Base-by-base conservation (phyloP, 805 yeast species). In the Tetrapisispora iriomotensis region DNA sequence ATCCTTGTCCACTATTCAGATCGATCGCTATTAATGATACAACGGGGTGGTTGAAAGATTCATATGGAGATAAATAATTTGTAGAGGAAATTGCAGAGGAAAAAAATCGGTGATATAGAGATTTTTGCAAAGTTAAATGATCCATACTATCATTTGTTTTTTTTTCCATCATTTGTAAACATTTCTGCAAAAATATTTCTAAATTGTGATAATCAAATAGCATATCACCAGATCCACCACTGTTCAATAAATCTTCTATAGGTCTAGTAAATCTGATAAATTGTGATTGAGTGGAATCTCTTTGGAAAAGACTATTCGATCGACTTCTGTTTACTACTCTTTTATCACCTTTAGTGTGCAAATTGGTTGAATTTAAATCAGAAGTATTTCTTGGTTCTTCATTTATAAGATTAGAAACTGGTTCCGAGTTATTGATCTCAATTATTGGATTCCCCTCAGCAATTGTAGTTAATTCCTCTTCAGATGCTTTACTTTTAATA, bases 31-130 rank as follows among this genome's bases (percentile, higher is more conserved):
- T 68, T 12, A 90, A 55, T 30, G 87, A 82, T 2, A 84, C 71
- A 2, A 86, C 73, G 0, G 96, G 96, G 54, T 88, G 96, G 47
- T 82, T 79, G 57, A 87, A 78, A 5, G 86, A 79, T 58, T 90
- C 96, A 54, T 83, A 85, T 2, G 90, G 78, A 2, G 84, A 75
- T 8, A 83, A 61, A 7, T 70, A 69, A 12, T 74, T 70, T 10
- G 81, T 68, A 3, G 85, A 70, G 7, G 82, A 64, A 30, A 82
- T 52, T 8, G 61, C 57, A 46, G 75, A 71, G 23, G 77, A 68
- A 47, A 82, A 68, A 45, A 77, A 68, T 37, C 71, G 72, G 44
- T 74, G 62, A 53, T 79, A 84, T 8, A 79, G 60, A 4, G 74
- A 66, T 39, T 66, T 66, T 37, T 66, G 67, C 29, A 72, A 49